Percentiles rank a stretch among this genome's conserved stretches.
Evolutionary conservation across 768 basidiomycete species (phyloP).

Genomic region (Hemileccinum rubropunctum): DNA sequence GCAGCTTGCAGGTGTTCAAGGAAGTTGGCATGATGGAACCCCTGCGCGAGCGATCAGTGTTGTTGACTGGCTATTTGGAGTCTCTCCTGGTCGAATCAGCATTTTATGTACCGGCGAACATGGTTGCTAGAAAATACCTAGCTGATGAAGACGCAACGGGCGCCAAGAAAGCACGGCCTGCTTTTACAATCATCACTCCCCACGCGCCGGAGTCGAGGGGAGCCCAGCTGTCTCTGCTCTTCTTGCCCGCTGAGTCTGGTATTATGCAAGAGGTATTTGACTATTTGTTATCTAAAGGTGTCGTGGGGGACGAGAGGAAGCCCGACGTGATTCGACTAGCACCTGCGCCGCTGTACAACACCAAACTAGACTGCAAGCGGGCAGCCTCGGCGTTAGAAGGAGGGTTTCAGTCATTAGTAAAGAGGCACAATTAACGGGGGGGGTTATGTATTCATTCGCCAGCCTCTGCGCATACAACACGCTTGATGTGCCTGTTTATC

Average conservation of each 20-base stretch:
- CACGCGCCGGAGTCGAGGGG: conserved; percentile 63
- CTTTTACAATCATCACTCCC: conserved; percentile 95
- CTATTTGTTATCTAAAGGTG: conserved; percentile 61
- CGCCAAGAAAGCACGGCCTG: conserved; percentile 23
- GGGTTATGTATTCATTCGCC: conserved; percentile 1
- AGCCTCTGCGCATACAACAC: conserved; percentile 1
- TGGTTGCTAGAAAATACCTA: conserved; percentile 30
- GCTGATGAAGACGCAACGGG: conserved; percentile 18
- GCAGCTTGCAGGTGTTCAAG: conserved; percentile 78
- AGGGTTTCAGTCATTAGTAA: conserved; percentile 39
- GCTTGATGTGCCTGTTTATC: conserved; percentile 40
- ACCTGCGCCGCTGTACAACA: conserved; percentile 86
- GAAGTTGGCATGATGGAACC: conserved; percentile 70
- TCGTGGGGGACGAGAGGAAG: conserved; percentile 88
- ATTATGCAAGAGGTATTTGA: conserved; percentile 72
- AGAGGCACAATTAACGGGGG: conserved; percentile 7
- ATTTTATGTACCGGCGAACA: conserved; percentile 54
- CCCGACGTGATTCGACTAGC: conserved; percentile 92
- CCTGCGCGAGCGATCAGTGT: conserved; percentile 65
- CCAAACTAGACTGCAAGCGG: conserved; percentile 69
- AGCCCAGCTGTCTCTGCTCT: conserved; percentile 83
- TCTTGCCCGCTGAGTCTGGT: conserved; percentile 55
- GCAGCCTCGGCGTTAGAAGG: conserved; percentile 66
- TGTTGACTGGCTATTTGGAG: conserved; percentile 73
- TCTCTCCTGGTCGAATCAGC: conserved; percentile 55